A percentile compares a stretch with the other conserved stretches of the same genome.
Evolutionary conservation across 495 filamentous ascomycete genomes (phyloP).

Genomic region (Trichoderma erinaceum): DNA sequence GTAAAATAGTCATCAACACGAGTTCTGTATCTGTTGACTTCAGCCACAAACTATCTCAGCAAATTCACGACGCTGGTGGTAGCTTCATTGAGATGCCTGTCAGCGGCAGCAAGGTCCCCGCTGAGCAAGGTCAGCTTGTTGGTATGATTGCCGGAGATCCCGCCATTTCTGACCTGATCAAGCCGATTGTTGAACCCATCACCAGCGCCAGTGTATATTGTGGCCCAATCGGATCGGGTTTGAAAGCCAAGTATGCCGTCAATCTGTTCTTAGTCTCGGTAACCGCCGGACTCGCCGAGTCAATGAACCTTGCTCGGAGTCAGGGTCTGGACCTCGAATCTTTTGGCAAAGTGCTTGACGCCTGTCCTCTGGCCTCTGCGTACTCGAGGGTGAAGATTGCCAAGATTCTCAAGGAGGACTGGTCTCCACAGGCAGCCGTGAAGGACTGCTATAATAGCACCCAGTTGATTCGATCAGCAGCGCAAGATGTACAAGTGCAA

Average conservation of each 20-base stretch:
- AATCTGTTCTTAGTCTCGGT: constrained; percentile 18
- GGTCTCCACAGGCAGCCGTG: constrained; percentile 15
- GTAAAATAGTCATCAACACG: constrained; percentile 18
- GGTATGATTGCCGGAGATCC: constrained; percentile 17
- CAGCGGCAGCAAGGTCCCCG: constrained; percentile 19
- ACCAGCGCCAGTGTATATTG: constrained; percentile 18
- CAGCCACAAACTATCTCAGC: constrained; percentile 12
- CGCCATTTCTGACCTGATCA: neutral
- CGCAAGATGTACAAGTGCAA: constrained; percentile 5
- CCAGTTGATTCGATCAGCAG: constrained; percentile 17
- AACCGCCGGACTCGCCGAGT: constrained; percentile 17
- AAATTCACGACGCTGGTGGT: constrained; percentile 15
- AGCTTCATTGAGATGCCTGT: constrained; percentile 19
- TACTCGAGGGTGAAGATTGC: constrained; percentile 16
- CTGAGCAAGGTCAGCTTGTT: constrained; percentile 17
- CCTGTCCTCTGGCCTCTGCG: constrained; percentile 16
- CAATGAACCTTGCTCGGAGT: constrained; percentile 18
- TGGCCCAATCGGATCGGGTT: constrained; percentile 15
- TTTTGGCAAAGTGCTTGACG: constrained; percentile 16
- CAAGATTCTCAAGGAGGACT: constrained; percentile 17
- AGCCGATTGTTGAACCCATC: constrained; percentile 14
- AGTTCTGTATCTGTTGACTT: constrained; percentile 18
- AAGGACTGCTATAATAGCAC: constrained; percentile 21
- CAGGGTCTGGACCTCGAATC: constrained; percentile 14
- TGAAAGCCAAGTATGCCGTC: constrained; percentile 18